Evolutionary conservation across 768 basidiomycete species (phyloP).

Genomic region (Inosperma sp.): DNA sequence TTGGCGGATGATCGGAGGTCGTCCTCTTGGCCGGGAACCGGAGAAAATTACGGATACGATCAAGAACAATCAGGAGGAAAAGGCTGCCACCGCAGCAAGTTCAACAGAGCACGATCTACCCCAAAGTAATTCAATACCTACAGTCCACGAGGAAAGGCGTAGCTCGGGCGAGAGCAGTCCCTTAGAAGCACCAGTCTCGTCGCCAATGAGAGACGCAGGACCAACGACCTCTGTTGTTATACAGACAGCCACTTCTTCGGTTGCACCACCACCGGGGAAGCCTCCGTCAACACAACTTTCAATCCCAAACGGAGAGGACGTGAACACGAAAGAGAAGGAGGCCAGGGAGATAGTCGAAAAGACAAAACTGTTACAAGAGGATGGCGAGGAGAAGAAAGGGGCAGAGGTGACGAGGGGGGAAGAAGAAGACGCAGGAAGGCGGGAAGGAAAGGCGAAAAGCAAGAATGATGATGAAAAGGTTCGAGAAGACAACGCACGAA

Average conservation of each 20-base stretch:
- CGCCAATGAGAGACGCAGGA: constrained; percentile 8
- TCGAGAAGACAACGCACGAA: constrained; percentile 23
- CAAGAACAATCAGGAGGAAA: constrained; percentile 31
- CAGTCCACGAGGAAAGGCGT: constrained; percentile 15
- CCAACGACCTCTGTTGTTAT: constrained; percentile 19
- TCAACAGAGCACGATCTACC: constrained; percentile 16
- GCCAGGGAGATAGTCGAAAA: constrained; percentile 24
- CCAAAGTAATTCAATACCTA: too few species aligned
- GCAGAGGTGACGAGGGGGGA: constrained; percentile 23
- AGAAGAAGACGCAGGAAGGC: constrained; percentile 26
- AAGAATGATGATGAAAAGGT: constrained; percentile 21
- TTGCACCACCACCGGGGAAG: constrained; percentile 17
- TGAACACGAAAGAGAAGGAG: constrained; percentile 19
- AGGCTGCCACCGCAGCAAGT: constrained; percentile 7
- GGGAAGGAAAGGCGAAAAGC: constrained; percentile 24
- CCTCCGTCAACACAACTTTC: constrained; percentile 23
- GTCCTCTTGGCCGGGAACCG: constrained; percentile 32
- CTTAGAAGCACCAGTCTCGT: constrained; percentile 10
- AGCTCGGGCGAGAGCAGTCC: too few species aligned
- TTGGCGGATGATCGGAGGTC: constrained; percentile 44
- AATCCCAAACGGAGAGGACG: constrained; percentile 19
- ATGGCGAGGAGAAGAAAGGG: constrained; percentile 28
- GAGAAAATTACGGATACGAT: constrained; percentile 46
- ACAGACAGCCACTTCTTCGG: constrained; percentile 19
- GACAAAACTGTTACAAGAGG: constrained; percentile 20